These are phyloP conservation scores for Williopsis jadinii DNA, from an alignment of 1,139 yeast genomes.

Conservation along the genomic window DNA sequence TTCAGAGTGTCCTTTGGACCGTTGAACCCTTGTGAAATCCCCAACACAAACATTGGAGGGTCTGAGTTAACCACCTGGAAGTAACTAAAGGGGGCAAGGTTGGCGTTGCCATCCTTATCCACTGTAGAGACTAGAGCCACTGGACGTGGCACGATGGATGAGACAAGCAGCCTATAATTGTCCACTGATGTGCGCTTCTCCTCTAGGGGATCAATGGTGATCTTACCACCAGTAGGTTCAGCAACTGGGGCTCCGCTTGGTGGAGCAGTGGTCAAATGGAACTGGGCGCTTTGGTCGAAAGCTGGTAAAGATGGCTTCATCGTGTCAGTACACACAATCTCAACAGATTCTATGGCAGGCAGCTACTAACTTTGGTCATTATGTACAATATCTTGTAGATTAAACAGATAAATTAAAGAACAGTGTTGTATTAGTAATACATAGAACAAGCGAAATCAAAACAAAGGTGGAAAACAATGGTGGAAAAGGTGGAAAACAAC, in stretches of 20 bases:
- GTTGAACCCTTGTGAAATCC: constrained; percentile 27
- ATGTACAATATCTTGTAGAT: not conserved
- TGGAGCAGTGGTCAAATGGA: no score
- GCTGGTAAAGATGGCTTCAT: not conserved
- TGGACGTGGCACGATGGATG: constrained; percentile 53
- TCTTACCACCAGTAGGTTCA: not conserved
- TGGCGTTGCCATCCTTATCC: constrained; percentile 34
- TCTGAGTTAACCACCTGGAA: constrained; percentile 43
- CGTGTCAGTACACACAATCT: not conserved
- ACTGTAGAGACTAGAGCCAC: constrained; percentile 50
- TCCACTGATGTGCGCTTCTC: constrained; percentile 17
- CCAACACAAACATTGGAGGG: constrained; percentile 53
- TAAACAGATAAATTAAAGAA: not conserved
- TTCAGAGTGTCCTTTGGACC: constrained; percentile 43
- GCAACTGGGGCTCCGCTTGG: no score
- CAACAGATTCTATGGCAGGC: not conserved
- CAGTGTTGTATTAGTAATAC: not conserved
- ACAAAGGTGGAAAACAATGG: no score
- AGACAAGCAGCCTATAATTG: constrained; percentile 44
- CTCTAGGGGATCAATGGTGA: constrained; percentile 7
- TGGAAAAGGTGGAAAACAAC: no score
- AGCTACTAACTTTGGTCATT: not conserved
- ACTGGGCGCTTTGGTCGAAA: no score
- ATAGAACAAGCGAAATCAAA: no score
- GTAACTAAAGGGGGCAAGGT: constrained; percentile 56